Conservation (phyloP, 2,329 filamentous ascomycete genomes). For the Clonostachys chloroleuca region DNA sequence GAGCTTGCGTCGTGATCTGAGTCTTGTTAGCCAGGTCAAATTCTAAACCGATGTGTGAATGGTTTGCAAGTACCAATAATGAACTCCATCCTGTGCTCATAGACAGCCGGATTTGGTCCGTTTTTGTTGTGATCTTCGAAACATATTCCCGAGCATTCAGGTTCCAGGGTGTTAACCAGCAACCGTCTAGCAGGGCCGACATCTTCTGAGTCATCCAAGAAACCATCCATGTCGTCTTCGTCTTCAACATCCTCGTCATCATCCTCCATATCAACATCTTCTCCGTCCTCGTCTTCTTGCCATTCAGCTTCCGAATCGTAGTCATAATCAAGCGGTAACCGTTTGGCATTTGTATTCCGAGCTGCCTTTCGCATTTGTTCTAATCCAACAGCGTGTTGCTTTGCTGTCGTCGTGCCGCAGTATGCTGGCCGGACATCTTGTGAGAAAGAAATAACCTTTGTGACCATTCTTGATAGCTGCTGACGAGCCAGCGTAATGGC, state of each 20-base stretch:
- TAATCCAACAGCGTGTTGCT: conserved; percentile 36
- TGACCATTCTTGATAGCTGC: conserved; percentile 48
- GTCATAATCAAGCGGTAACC: conserved; percentile 70
- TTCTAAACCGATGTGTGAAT: background rate
- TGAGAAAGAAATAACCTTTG: conserved; percentile 59
- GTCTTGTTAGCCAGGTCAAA: background rate
- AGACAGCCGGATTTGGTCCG: conserved; percentile 41
- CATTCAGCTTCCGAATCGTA: conserved; percentile 86
- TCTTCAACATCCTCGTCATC: conserved; percentile 67
- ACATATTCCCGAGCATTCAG: conserved; percentile 74
- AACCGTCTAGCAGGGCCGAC: conserved; percentile 46
- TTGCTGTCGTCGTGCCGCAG: conserved; percentile 66
- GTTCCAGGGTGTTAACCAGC: conserved; percentile 68
- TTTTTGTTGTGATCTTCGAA: conserved; percentile 63
- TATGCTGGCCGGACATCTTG: conserved; percentile 68
- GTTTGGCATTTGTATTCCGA: conserved; percentile 45
- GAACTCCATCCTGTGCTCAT: conserved; percentile 69
- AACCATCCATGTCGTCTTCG: conserved; percentile 84
- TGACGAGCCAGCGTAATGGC: conserved; percentile 23
- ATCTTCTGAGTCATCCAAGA: conserved; percentile 84
- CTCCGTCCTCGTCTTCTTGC: conserved; percentile 69
- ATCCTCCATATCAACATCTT: conserved; percentile 65
- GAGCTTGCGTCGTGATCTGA: background rate
- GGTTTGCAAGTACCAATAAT: conserved; percentile 54
- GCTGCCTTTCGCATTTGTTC: conserved; percentile 46